These are phyloP conservation scores for Radiomyces spectabilis DNA, from an alignment of 192 early-diverging fungal genomes.

Conservation along the genomic window DNA sequence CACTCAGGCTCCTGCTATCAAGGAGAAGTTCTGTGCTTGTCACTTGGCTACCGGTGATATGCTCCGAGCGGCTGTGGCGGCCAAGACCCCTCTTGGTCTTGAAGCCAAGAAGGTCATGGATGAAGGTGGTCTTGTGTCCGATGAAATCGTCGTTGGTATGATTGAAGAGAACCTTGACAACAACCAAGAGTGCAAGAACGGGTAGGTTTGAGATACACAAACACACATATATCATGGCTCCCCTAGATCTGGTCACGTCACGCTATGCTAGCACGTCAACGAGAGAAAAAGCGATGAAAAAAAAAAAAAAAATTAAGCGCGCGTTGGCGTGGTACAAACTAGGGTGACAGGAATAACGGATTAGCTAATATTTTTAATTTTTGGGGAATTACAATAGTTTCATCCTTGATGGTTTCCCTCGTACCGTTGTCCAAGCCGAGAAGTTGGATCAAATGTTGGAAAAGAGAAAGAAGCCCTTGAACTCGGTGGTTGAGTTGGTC, in stretches of 20 bases:
- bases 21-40: constrained; percentile 93
- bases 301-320: too few relatives aligned
- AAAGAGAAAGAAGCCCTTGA: constrained; percentile 64
- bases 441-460: constrained; percentile 97
- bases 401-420: constrained; percentile 98
- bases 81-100: constrained; percentile 87
- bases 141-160: constrained; percentile 97
- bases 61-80: constrained; percentile 91
- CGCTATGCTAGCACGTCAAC: too few relatives aligned
- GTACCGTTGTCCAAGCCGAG: constrained; percentile 95
- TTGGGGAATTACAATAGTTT: constrained; percentile 65
- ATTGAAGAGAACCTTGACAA: constrained; percentile 94
- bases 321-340: too few relatives aligned
- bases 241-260: too few relatives aligned
- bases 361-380: constrained; percentile 3
- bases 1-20: constrained; percentile 93
- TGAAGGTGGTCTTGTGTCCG: constrained; percentile 90
- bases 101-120: constrained; percentile 99
- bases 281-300: too few relatives aligned
- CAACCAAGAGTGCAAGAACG: constrained; percentile 93
- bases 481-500: constrained; percentile 85
- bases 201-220: too few relatives aligned
- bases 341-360: neutral
- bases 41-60: constrained; percentile 99
- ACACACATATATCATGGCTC: too few relatives aligned